A percentile compares a stretch with the other conserved stretches of the same genome.
phyloP scores from a whole-genome alignment of 108 stramenopile species.

The Epithemia pelagica region DNA sequence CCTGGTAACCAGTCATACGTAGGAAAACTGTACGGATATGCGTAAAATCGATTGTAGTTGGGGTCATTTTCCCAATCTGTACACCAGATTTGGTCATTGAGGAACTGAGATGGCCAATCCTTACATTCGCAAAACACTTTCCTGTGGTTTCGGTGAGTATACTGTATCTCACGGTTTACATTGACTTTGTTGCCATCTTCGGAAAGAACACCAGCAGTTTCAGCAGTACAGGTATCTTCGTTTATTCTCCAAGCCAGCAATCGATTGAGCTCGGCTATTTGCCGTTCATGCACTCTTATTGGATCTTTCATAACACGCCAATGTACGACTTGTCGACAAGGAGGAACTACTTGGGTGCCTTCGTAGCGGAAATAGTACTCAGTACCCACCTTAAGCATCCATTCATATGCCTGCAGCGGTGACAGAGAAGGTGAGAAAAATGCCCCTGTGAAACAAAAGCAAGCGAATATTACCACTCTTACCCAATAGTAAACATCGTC shows the following conservation, averaged over 20 bases:
- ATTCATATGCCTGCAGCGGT: constrained; percentile 33
- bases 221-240: constrained; percentile 27
- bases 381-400: constrained; percentile 42
- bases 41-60: constrained; percentile 20
- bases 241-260: constrained; percentile 32
- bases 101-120: constrained; percentile 48
- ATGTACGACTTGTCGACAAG: constrained; percentile 43
- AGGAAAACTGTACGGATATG: constrained; percentile 17
- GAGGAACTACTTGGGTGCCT: constrained; percentile 43
- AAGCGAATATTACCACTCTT: neutral
- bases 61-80: constrained; percentile 14
- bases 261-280: constrained; percentile 40
- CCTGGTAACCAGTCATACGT: neutral
- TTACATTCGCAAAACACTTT: constrained; percentile 55
- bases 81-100: constrained; percentile 40
- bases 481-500: constrained; percentile 12
- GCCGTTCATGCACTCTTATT: constrained; percentile 37
- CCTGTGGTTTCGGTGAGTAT: constrained; percentile 23
- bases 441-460: neutral
- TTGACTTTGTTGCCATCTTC: constrained; percentile 25
- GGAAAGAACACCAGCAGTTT: constrained; percentile 31
- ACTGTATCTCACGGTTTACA: constrained; percentile 36
- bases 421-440: neutral
- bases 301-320: constrained; percentile 60
- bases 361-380: constrained; percentile 59